Base-by-base conservation (phyloP, 2,329 filamentous ascomycete species). In the Elsinoe fawcettii region DNA sequence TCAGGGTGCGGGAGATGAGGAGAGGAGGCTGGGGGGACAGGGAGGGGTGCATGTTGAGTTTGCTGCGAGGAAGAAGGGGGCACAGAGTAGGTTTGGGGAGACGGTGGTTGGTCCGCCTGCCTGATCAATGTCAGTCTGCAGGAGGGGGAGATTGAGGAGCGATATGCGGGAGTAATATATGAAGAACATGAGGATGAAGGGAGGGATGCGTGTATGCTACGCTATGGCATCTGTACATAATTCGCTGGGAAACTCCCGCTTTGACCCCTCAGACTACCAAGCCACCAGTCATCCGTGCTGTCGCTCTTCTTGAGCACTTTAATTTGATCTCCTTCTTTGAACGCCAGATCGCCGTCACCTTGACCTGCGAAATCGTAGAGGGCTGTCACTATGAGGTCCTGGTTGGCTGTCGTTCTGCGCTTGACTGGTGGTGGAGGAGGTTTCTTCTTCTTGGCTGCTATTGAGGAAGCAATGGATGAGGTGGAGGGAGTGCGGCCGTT, bases 231-330 rank as follows among this genome's bases (percentile, higher is more conserved):
- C 62, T 65, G 60, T 55, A 71, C 68, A 71, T 95, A 95, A 70
- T 95, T 95, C 5, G 89, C 89, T 1, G 89, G 89, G 67, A 95
- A 95, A 63, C 77, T 84, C 2, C 89, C 89, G 66, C 77, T 80
- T 23, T 75, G 69, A 0, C 88, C 88, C 39, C 76, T 75, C 12
- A 91, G 62, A 70, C 93, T 88, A 11, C 89, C 89, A 60, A 88
- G 81, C 89, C 89, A 95, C 88, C 89, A 95, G 67, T 93, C 89
- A 71, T 93, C 86, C 20, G 83, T 85, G 60, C 85, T 90, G 5
- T 82, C 80, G 2, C 89, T 93, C 74, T 86, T 89, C 74, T 88
- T 88, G 30, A 90, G 67, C 2, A 95, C 84, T 46, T 78, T 81
- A 63, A 95, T 95, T 51, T 80, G 77, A 65, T 93, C 89, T 1